Evolutionary conservation across 805 yeast genomes (phyloP).

Genomic region (Grigorovia humatica): DNA sequence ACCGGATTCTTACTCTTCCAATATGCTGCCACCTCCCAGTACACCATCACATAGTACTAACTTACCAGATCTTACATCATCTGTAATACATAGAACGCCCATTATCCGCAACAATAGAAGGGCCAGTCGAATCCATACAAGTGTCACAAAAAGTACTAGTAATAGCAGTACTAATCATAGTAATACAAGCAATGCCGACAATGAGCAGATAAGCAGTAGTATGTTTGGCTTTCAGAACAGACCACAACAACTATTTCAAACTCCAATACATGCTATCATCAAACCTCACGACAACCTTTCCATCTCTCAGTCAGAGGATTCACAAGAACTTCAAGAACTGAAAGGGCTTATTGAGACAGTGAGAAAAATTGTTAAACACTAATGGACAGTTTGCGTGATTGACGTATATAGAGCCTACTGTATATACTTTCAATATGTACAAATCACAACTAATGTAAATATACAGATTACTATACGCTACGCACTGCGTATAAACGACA

Average conservation of each 20-base stretch:
- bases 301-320: conserved; percentile 2
- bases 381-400: neutral
- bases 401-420: neutral
- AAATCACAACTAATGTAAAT: no score
- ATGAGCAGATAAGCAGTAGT: neutral
- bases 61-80: conserved; percentile 5
- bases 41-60: conserved; percentile 14
- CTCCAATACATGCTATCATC: conserved; percentile 11
- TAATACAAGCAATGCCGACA: neutral
- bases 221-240: neutral
- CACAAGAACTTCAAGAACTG: conserved; percentile 15
- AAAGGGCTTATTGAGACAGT: conserved; percentile 22
- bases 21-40: conserved; percentile 3
- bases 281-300: neutral
- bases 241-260: conserved; percentile 12
- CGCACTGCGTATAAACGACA: no score
- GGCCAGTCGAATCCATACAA: neutral
- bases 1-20: neutral
- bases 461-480: no score
- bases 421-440: no score
- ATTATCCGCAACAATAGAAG: neutral
- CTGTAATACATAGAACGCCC: conserved; percentile 3
- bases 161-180: neutral
- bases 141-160: neutral
- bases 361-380: conserved; percentile 13